Evolutionary conservation across 2,329 filamentous ascomycete genomes (phyloP).

Genomic region (Ophiostoma sp.): DNA sequence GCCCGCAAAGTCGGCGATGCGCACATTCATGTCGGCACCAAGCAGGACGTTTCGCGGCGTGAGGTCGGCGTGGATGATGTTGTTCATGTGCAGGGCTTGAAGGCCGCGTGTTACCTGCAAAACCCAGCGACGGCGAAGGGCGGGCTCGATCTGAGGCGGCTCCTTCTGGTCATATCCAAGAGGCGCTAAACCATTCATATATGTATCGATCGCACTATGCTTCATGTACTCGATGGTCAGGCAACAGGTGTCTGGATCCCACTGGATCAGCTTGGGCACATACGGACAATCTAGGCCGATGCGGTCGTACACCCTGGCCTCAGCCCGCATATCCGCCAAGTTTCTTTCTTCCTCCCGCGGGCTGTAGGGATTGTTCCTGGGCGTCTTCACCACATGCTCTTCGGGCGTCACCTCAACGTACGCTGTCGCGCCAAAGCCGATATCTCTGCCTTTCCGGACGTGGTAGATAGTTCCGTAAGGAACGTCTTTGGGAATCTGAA

Average conservation of each 20-base stretch:
- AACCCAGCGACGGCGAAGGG: background rate
- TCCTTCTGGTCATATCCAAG: background rate
- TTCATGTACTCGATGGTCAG: background rate
- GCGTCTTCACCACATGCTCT: conserved; percentile 1
- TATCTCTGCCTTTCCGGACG: background rate
- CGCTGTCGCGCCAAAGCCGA: conserved; percentile 14
- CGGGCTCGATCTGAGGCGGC: background rate
- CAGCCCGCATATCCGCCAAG: background rate
- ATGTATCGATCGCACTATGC: background rate
- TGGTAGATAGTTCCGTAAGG: conserved; percentile 6
- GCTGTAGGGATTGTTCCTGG: background rate
- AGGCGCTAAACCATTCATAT: too few species aligned
- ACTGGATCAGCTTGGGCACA: background rate
- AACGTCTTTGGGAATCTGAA: background rate
- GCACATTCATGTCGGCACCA: background rate
- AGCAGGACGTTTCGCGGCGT: conserved; percentile 14
- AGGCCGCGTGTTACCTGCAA: background rate
- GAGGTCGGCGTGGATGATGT: conserved; percentile 15
- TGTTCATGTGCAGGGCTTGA: background rate
- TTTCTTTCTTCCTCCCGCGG: background rate
- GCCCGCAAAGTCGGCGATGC: conserved; percentile 16
- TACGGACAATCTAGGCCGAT: background rate
- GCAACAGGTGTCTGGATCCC: background rate
- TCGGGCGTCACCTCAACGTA: conserved; percentile 11
- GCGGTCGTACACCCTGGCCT: background rate